Conservation (phyloP, 129 eudicot genomes). For the Tagetes patula region DNA sequence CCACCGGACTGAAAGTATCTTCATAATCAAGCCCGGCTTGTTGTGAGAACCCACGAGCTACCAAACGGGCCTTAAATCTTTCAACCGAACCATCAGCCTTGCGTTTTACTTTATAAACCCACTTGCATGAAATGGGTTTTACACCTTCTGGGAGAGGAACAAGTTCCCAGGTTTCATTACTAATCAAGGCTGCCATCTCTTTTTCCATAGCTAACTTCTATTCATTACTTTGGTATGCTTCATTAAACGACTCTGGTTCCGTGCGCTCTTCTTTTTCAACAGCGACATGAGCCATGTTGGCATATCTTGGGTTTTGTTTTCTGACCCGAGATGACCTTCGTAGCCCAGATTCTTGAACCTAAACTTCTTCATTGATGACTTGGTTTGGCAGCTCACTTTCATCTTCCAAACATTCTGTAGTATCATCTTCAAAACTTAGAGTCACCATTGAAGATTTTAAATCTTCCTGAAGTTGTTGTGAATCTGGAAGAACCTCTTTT, state of each 20-base stretch:
- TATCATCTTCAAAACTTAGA: neutral
- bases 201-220: neutral
- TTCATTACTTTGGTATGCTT: neutral
- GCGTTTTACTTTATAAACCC: neutral
- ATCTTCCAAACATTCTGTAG: neutral
- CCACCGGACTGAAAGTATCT: neutral
- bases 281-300: neutral
- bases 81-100: neutral
- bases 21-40: neutral
- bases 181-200: neutral
- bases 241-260: neutral
- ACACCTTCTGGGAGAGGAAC: neutral
- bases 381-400: neutral
- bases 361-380: neutral
- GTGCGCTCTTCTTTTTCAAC: neutral
- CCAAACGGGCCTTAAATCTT: neutral
- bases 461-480: neutral
- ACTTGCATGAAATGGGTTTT: neutral
- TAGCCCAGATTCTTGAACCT: neutral
- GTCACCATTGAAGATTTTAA: neutral
- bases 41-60: neutral
- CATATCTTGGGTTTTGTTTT: neutral
- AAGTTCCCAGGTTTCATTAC: neutral
- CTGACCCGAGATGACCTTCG: neutral
- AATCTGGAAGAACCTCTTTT: neutral